Base-by-base conservation (phyloP, 2,329 filamentous ascomycete genomes). In the Zalaria obscura region DNA sequence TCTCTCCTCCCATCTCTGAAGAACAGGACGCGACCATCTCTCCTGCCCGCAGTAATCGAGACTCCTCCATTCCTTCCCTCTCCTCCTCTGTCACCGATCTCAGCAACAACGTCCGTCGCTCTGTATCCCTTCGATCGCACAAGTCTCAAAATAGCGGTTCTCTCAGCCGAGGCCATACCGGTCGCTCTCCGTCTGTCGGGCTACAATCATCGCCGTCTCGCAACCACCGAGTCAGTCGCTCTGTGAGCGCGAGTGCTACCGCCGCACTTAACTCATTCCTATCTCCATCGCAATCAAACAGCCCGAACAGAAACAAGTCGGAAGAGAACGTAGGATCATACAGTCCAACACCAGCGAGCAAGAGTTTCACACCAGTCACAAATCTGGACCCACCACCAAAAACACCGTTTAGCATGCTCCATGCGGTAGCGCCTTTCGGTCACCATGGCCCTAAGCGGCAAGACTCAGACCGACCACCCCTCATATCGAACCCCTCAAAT, bases 51-150 rank as follows among this genome's bases (percentile, higher is more conserved):
- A 36, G 39, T 29, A 39, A 40, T 32, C 38, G 51, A 33, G 51
- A 53, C 28, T 54, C 51, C 42, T 53, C 48, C 39, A 44, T 55
- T 38, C 38, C 50, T 27, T 53, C 51, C 37, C 44, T 59, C 26
- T 44, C 52, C 27, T 47, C 41, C 34, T 50, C 50, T 25, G 55
- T 63, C 33, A 54, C 56, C 18, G 62, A 64, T 45, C 46, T 63
- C 46, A 55, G 60, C 47, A 56, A 54, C 45, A 56, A 54, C 45
- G 48, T 66, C 46, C 58, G 62, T 27, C 51, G 62, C 29, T 56
- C 56, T 40, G 58, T 60, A 43, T 65, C 61, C n/a, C 53, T 66
- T 27, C 60, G 62, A 45, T 62, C 61, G 39, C 61, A 52, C 46
- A 50, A 48, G 8, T 49, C 51, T 27, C 52, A 47, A 18, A 41